Percentiles rank a stretch among this genome's conserved stretches.
phyloP scores from a whole-genome alignment of 305 asterid genomes.

The Fraxinus angustifolia region DNA sequence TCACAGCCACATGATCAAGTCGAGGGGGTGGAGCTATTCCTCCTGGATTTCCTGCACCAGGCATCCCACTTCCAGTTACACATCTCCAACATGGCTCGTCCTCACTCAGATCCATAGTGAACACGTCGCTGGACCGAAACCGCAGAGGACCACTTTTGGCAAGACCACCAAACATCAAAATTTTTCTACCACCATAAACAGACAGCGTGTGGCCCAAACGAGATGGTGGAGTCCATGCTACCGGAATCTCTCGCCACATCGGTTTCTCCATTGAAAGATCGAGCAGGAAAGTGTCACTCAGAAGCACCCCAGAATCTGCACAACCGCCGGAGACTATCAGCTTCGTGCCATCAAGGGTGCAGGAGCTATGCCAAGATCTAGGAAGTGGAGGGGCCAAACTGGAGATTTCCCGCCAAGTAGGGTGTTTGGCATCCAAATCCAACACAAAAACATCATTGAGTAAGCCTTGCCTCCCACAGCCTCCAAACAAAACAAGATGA shows the following conservation, averaged over 20 bases:
- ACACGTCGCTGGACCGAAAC: slow-evolving; percentile 79
- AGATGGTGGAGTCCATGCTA: slow-evolving; percentile 80
- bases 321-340: slow-evolving; percentile 81
- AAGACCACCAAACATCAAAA: slow-evolving; percentile 85
- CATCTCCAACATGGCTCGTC: slow-evolving; percentile 81
- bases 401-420: slow-evolving; percentile 79
- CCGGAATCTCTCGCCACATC: slow-evolving; percentile 77
- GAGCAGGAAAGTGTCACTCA: slow-evolving; percentile 72
- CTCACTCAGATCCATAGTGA: slow-evolving; percentile 78
- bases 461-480: slow-evolving; percentile 76
- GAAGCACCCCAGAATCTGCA: slow-evolving; percentile 83
- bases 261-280: slow-evolving; percentile 81
- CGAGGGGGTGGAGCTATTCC: slow-evolving; percentile 82
- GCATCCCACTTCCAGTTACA: slow-evolving; percentile 82
- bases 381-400: slow-evolving; percentile 83
- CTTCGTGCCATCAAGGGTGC: slow-evolving; percentile 80
- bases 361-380: slow-evolving; percentile 86
- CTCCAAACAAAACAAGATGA: slow-evolving; percentile 72
- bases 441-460: slow-evolving; percentile 72
- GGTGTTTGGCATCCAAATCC: slow-evolving; percentile 76
- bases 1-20: slow-evolving; percentile 79
- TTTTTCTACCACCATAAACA: slow-evolving; percentile 74
- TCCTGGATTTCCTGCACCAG: slow-evolving; percentile 83
- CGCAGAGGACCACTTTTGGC: slow-evolving; percentile 82
- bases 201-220: slow-evolving; percentile 77